phyloP scores from a whole-genome alignment of 2,329 filamentous ascomycete species.

The Botryotinia calthae region DNA sequence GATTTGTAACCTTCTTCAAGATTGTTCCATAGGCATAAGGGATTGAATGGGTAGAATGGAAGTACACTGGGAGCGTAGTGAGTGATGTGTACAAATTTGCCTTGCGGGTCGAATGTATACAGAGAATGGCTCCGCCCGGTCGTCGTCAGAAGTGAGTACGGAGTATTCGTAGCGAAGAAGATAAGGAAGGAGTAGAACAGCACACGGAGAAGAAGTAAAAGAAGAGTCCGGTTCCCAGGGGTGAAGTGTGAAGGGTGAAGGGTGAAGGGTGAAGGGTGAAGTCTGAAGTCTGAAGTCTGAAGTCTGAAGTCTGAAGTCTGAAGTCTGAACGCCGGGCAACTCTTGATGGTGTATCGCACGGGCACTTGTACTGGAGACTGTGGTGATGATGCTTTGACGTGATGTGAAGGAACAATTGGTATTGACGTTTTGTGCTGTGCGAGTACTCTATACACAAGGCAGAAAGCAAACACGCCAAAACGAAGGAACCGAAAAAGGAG shows the following conservation, averaged over 20 bases:
- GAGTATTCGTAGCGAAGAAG: background rate
- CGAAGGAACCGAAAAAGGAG: constrained; percentile 13
- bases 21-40: background rate
- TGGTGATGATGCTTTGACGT: background rate
- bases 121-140: background rate
- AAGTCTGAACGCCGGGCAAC: background rate
- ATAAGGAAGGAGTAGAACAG: background rate
- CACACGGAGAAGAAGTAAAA: background rate
- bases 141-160: background rate
- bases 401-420: background rate
- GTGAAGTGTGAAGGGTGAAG: background rate
- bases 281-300: too few species aligned
- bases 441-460: constrained; percentile 11
- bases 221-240: background rate
- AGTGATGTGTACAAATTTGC: constrained; percentile 4
- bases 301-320: too few species aligned
- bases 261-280: too few species aligned
- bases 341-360: background rate
- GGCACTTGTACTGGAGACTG: background rate
- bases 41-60: background rate
- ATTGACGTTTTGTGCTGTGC: constrained; percentile 4
- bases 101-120: constrained; percentile 5
- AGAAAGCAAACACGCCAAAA: constrained; percentile 15
- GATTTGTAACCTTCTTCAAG: constrained; percentile 1
- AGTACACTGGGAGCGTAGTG: background rate